These are phyloP conservation scores for Capsicum rhomboideum DNA, from an alignment of 257 asterid genomes.

Conservation along the genomic window DNA sequence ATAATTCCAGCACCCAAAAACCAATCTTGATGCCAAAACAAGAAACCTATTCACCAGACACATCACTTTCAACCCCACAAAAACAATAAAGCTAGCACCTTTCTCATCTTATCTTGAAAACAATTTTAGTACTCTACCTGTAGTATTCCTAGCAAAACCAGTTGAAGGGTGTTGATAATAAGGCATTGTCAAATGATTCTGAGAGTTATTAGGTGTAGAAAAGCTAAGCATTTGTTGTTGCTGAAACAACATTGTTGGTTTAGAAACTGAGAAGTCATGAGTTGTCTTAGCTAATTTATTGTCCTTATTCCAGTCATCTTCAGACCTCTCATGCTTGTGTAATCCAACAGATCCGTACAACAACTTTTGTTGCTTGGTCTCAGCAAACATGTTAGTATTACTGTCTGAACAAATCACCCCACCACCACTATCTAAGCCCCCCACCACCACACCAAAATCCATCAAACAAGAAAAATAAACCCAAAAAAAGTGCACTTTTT, in stretches of 20 bases:
- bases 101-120: background rate
- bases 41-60: background rate
- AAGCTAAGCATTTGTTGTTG: conserved; percentile 83
- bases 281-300: conserved; percentile 38
- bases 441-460: conserved; percentile 47
- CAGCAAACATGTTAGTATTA: conserved; percentile 12
- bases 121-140: background rate
- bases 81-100: background rate
- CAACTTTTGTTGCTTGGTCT: conserved; percentile 23
- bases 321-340: conserved; percentile 51
- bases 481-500: background rate
- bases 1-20: background rate
- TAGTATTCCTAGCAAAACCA: conserved; percentile 20
- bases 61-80: background rate
- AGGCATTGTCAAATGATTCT: conserved; percentile 29
- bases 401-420: conserved; percentile 24
- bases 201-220: conserved; percentile 54
- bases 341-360: conserved; percentile 51
- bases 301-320: conserved; percentile 43
- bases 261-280: conserved; percentile 21
- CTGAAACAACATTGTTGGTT: conserved; percentile 23
- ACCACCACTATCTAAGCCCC: conserved; percentile 36
- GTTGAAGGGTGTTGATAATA: conserved; percentile 33
- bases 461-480: conserved; percentile 17
- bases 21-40: background rate